A percentile compares a stretch with the other conserved stretches of the same genome.
These are phyloP conservation scores for Nicotiana undulata DNA, from an alignment of 257 asterid species.

Conservation along the genomic window DNA sequence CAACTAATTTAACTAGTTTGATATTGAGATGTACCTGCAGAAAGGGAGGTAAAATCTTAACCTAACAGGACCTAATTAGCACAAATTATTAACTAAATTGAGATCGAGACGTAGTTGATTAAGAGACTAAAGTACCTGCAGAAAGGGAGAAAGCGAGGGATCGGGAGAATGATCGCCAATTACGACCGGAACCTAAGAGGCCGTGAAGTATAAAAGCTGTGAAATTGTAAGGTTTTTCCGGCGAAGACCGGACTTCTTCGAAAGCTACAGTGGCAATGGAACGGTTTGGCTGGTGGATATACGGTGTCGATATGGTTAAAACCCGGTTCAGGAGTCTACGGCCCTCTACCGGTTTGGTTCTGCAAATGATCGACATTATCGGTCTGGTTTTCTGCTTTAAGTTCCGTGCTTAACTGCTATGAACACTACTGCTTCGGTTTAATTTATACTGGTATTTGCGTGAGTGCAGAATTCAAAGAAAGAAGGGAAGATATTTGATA, in stretches of 20 bases:
- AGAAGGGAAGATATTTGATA: too few species aligned
- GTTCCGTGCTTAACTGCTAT: neutral
- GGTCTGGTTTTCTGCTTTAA: neutral
- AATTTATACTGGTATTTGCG: too few species aligned
- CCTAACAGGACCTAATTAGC: neutral
- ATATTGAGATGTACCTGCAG: too few species aligned
- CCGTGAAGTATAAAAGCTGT: slow-evolving; percentile 91
- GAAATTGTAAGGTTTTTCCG: slow-evolving; percentile 40
- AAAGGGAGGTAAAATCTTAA: too few species aligned
- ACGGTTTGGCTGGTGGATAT: slow-evolving; percentile 4
- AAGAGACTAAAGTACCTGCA: slow-evolving; percentile 24
- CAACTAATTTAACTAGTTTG: neutral
- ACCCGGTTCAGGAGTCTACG: slow-evolving; percentile 33
- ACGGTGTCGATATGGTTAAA: slow-evolving; percentile 13
- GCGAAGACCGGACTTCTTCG: slow-evolving; percentile 55
- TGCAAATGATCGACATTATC: slow-evolving; percentile 29
- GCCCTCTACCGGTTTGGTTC: slow-evolving; percentile 20
- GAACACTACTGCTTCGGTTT: neutral
- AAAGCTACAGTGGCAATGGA: slow-evolving; percentile 58
- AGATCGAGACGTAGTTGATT: neutral
- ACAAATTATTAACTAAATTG: neutral
- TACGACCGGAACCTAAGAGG: slow-evolving; percentile 85
- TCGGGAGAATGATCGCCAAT: slow-evolving; percentile 92
- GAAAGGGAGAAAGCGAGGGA: slow-evolving; percentile 56
- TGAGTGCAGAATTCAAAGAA: too few species aligned